These are phyloP conservation scores for Epichloe uncinata DNA, from an alignment of 2,329 filamentous ascomycete genomes.

Conservation along the genomic window DNA sequence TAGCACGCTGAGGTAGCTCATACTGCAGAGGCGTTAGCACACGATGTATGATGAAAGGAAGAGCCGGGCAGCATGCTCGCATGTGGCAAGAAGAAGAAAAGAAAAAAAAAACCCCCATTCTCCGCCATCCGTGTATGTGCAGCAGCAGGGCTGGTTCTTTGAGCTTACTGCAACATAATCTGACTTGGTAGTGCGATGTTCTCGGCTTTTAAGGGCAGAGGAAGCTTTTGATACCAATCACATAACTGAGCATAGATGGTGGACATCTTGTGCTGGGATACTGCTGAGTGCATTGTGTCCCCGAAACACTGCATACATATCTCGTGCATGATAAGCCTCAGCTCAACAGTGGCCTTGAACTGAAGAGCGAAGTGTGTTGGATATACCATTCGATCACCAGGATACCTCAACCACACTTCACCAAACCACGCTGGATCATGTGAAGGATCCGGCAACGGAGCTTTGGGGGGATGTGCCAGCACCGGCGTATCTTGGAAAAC, in stretches of 20 bases:
- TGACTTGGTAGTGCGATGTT: slow-evolving; percentile 21
- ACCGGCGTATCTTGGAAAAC: slow-evolving; percentile 16
- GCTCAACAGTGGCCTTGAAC: slow-evolving; percentile 12
- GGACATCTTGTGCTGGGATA: slow-evolving; percentile 10
- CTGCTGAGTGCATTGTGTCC: not conserved
- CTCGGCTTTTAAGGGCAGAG: slow-evolving; percentile 13
- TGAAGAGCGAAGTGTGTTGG: slow-evolving; percentile 17
- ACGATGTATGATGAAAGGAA: no score
- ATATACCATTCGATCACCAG: slow-evolving; percentile 10
- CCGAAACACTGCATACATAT: no score
- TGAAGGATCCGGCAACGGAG: slow-evolving; percentile 16
- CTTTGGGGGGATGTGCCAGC: slow-evolving; percentile 16
- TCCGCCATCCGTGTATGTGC: no score
- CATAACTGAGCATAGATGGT: slow-evolving; percentile 11
- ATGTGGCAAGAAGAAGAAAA: not conserved
- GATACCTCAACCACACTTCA: slow-evolving; percentile 25
- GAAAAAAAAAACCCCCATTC: not conserved
- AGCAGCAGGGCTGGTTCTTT: not conserved
- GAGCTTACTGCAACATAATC: slow-evolving; percentile 22
- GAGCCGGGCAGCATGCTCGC: no score
- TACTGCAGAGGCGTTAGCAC: no score
- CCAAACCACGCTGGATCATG: slow-evolving; percentile 18
- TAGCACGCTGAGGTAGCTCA: no score
- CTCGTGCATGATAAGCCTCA: slow-evolving; percentile 23
- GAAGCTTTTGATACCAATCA: slow-evolving; percentile 17